Conservation (phyloP, 2,329 filamentous ascomycete species). For the Claviceps cyperi region DNA sequence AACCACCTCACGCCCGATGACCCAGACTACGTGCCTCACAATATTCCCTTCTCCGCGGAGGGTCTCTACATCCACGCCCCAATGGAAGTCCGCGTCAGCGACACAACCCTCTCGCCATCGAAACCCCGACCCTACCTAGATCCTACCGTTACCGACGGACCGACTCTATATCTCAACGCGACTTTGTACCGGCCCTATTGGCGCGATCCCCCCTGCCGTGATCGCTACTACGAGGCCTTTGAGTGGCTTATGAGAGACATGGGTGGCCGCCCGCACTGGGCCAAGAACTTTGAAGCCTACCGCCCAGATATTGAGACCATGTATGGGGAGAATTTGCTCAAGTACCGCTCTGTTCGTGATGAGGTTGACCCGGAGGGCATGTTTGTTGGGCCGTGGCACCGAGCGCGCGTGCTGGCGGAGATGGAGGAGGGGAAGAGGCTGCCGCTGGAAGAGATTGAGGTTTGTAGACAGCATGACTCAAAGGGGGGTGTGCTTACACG, state of each 20-base stretch:
- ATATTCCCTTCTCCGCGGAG: constrained; percentile 68
- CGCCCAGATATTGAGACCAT: constrained; percentile 47
- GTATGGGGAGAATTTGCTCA: constrained; percentile 52
- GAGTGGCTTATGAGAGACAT: constrained; percentile 83
- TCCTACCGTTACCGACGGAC: constrained; percentile 50
- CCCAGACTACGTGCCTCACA: constrained; percentile 44
- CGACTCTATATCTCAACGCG: constrained; percentile 78
- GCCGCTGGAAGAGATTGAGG: constrained; percentile 23
- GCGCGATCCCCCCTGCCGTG: constrained; percentile 59
- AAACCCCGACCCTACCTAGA: constrained; percentile 43
- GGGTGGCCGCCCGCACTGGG: constrained; percentile 76
- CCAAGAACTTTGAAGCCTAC: constrained; percentile 67
- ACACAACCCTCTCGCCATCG: constrained; percentile 36
- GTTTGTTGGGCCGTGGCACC: constrained; percentile 86
- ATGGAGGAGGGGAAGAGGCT: constrained; percentile 15
- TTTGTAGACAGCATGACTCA: constrained; percentile 12
- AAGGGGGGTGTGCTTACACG: constrained; percentile 14
- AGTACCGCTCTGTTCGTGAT: constrained; percentile 55
- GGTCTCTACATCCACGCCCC: constrained; percentile 79
- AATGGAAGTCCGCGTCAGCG: constrained; percentile 75
- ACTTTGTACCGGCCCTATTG: constrained; percentile 76
- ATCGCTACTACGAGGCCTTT: constrained; percentile 76
- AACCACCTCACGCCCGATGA: constrained; percentile 49
- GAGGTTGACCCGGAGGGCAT: constrained; percentile 67
- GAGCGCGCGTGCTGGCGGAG: constrained; percentile 43